Base-by-base conservation (phyloP, 805 yeast species). In the Monosporozyma solicola region DNA sequence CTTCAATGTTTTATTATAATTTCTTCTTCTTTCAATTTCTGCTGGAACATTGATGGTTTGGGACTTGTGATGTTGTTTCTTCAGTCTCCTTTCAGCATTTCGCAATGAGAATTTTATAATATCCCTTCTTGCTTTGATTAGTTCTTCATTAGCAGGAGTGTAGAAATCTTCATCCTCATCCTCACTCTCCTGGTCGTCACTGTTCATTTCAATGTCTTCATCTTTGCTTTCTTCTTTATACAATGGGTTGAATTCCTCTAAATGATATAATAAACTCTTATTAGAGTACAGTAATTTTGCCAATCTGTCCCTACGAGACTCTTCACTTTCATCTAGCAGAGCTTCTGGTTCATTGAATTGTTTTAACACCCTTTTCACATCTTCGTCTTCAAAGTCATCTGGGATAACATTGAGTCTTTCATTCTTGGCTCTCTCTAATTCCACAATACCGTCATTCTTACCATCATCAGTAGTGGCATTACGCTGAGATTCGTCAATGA, bases 121-220 rank as follows among this genome's bases (percentile, higher is more conserved):
- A 2, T 58, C 55, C 39, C 69, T 64, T 50, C 98, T 74, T 0
- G 80, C 75, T 1, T 73, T 69, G 7, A 75, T 68, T 9, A 91
- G 66, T 5, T 74, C 78, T 3, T 69, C 71, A 0, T 78, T 67
- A 0, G 95, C 96, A 0, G 95, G 95, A 0, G 96, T 89, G 61
- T 82, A 89, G 62, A 85, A 90, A 55, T 89, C 96, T 50, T 84
- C 95, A 13, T 87, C 84, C 9, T 81, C 80, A 1, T 69, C 76
- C 1, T 67, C 77, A 6, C 65, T 73, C 1, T 60, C 69, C 2
- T 57, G 67, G 2, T 54, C 69, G 3, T 56, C 66, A 15, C 51
- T 57, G n/a, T 48, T 56, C 24, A 48, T 52, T 20, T 52, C 55
- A 7, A 49, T 44, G 31, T 27, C 41, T 5, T 16, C 13, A 10